phyloP scores from a whole-genome alignment of 768 basidiomycete species.

The Dioszegia aurantiaca region DNA sequence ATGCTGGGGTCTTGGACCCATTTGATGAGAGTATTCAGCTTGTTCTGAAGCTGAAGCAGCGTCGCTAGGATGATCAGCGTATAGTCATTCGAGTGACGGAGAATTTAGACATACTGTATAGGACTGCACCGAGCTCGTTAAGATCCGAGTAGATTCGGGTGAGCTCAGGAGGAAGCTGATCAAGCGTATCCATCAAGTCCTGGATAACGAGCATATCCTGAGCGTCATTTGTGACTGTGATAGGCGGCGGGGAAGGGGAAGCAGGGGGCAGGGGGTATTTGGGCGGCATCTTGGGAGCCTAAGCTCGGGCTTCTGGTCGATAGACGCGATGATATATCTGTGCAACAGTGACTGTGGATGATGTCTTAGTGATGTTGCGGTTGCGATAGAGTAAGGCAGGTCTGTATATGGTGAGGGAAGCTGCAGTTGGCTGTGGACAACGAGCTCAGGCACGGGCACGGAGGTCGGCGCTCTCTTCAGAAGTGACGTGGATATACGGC shows the following conservation, averaged over 20 bases:
- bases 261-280: constrained; percentile 6
- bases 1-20: constrained; percentile 63
- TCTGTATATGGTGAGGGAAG: no score
- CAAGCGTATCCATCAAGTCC: constrained; percentile 68
- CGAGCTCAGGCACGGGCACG: no score
- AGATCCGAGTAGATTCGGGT: constrained; percentile 93
- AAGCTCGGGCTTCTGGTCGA: not conserved
- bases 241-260: constrained; percentile 31
- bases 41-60: constrained; percentile 73
- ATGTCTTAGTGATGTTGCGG: no score
- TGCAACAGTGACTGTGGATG: no score
- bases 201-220: constrained; percentile 47
- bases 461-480: not conserved
- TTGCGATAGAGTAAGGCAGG: no score
- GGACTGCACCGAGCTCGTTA: constrained; percentile 95
- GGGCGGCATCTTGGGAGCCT: constrained; percentile 11
- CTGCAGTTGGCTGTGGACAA: no score
- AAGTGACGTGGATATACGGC: constrained; percentile 2
- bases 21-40: constrained; percentile 69
- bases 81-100: not conserved
- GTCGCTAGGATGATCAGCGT: constrained; percentile 59
- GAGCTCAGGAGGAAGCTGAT: constrained; percentile 88
- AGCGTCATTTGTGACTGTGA: constrained; percentile 23
- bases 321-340: not conserved
- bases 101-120: constrained; percentile 54